Conservation (phyloP, 2,329 filamentous ascomycete species). For the Aureobasidium sp. region DNA sequence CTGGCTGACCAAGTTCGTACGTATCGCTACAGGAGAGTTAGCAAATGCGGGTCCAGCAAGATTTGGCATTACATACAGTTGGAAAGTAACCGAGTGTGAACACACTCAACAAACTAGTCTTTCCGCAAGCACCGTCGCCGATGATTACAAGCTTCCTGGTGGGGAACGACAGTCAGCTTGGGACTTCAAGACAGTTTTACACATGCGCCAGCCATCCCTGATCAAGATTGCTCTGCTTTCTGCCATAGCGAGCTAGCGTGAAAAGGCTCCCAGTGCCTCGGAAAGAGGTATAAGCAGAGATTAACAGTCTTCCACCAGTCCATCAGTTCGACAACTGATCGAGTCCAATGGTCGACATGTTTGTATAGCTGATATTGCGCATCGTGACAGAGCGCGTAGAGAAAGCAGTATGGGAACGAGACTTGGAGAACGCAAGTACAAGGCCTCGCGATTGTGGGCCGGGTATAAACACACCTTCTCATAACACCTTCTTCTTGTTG, state of each 20-base stretch:
- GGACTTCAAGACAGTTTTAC: neutral
- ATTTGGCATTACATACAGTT: slow-evolving; percentile 61
- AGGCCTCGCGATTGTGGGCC: neutral
- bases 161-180: neutral
- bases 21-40: slow-evolving; percentile 17
- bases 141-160: slow-evolving; percentile 91
- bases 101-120: slow-evolving; percentile 93
- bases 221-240: neutral
- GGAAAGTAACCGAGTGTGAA: slow-evolving; percentile 98
- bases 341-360: no score
- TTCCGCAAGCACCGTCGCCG: slow-evolving; percentile 94
- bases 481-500: slow-evolving; percentile 34
- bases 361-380: neutral
- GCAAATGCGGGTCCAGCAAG: neutral
- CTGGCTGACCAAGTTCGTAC: slow-evolving; percentile 5
- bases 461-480: slow-evolving; percentile 28
- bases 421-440: neutral
- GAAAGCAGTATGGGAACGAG: neutral
- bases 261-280: neutral
- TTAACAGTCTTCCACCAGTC: neutral
- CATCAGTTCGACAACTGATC: neutral
- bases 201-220: neutral
- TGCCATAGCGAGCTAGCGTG: neutral
- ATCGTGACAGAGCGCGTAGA: neutral
- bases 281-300: neutral